Evolutionary conservation across 768 basidiomycete species (phyloP), one percentile per base, ranked within the genome.

Genomic region (Bullera alba): DNA sequence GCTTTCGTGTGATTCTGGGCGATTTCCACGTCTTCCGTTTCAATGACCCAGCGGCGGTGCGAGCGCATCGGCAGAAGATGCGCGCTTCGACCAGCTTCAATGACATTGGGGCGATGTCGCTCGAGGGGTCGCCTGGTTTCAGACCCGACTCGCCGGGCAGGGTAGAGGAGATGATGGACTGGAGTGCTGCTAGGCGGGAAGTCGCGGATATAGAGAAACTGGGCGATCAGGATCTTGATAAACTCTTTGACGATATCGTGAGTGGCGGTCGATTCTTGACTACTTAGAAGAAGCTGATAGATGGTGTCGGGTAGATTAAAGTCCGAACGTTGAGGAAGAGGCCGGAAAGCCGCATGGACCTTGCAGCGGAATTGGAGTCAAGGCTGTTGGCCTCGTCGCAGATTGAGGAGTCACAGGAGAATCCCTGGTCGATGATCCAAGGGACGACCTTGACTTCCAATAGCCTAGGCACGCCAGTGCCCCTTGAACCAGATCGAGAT

Each of bases 21-120:
- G 92, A 96, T 60, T 84, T 90, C 57, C 95, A 99, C 75, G 91
- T 97, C 49, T 99, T 99, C 73, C 82, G 95, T 16, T 97, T 95
- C 74, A 97, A 75, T 27, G 67, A 69, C 47, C 69, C 69, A 1
- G 64, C 55, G 5, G 51, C 69, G 2, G 69, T 71, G 0, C 45
- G 64, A 35, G 59, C 57, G 2, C 52, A 71, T 35, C 44, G 69
- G 5, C 28, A 62, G 27, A 60, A 60, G 38, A 34, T 63, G 51
- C 46, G 48, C 2, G 51, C 47, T 15, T 61, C 58, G 2, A 38
- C 42, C 16, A 65, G 59, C 34, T 43, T 65, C n/a, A 61, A 53
- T 14, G 48, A 52, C n/a, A 29, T 65, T 6, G 21, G 21, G 7
- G 7, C 8, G 22, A 10, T 39, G 0, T 32, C 53, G 26, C 47